These are phyloP conservation scores for Rhododendron molle DNA, from an alignment of 148 eudicot species.

Conservation along the genomic window DNA sequence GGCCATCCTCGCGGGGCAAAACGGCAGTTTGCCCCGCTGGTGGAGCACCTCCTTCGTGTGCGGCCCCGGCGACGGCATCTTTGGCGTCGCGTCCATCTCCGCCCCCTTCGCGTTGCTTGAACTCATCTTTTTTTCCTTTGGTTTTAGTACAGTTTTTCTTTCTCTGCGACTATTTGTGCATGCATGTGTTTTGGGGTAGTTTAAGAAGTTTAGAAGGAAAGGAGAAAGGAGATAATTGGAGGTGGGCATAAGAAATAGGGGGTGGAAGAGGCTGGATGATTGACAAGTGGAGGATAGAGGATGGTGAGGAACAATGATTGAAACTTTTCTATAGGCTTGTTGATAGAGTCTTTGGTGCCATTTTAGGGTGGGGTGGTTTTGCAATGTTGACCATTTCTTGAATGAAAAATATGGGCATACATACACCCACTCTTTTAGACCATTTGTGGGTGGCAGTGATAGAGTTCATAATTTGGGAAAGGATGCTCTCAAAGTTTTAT, in stretches of 20 bases:
- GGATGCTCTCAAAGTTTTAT: background rate
- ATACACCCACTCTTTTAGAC: background rate
- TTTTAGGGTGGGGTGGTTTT: background rate
- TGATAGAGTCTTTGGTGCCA: background rate
- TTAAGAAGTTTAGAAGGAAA: background rate
- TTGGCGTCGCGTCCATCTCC: conserved; percentile 16
- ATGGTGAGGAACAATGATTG: background rate
- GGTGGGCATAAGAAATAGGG: conserved; percentile 6
- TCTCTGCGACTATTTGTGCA: background rate
- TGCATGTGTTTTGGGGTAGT: background rate
- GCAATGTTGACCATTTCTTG: conserved; percentile 2
- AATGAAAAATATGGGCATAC: background rate
- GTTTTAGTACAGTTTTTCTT: background rate
- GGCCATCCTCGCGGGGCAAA: conserved; percentile 31
- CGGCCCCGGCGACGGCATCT: conserved; percentile 26
- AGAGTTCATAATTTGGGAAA: background rate
- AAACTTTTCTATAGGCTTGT: background rate
- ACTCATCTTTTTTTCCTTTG: background rate
- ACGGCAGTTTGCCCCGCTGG: conserved; percentile 38
- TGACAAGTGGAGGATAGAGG: conserved; percentile 4
- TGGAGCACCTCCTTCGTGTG: conserved; percentile 45
- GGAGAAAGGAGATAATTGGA: background rate
- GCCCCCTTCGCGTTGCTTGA: background rate
- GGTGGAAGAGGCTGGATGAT: background rate
- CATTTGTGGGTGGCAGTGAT: background rate